A percentile compares a stretch with the other conserved stretches of the same genome.
Conservation (phyloP, 352 stramenopile species). For the Globisporangium barbulae region DNA sequence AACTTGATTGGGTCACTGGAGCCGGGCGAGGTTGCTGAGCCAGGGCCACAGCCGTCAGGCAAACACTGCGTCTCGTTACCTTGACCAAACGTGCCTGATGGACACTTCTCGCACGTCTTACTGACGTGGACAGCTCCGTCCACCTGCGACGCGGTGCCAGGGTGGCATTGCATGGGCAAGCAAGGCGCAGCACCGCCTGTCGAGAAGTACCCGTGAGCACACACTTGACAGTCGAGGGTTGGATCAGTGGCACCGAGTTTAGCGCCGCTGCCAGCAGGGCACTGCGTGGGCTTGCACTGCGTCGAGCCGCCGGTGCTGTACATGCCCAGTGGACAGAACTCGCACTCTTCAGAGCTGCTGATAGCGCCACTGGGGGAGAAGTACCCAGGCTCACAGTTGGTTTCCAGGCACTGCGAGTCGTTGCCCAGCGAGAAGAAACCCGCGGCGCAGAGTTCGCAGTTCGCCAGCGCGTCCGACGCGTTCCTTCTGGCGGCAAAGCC, state of each 20-base stretch:
- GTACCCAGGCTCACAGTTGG: constrained; percentile 26
- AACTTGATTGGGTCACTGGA: constrained; percentile 28
- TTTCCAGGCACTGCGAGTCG: constrained; percentile 29
- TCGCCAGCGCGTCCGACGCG: constrained; percentile 24
- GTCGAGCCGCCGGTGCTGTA: constrained; percentile 31
- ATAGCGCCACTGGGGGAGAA: constrained; percentile 37
- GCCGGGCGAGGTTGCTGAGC: constrained; percentile 22
- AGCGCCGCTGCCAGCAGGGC: constrained; percentile 30
- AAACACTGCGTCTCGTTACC: constrained; percentile 37
- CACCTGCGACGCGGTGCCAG: constrained; percentile 24
- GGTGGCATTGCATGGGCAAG: constrained; percentile 26
- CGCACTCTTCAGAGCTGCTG: constrained; percentile 25
- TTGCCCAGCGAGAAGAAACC: constrained; percentile 38
- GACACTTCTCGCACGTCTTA: constrained; percentile 28
- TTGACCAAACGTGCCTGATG: constrained; percentile 24
- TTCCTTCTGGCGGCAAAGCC: constrained; percentile 30
- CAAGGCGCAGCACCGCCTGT: constrained; percentile 30
- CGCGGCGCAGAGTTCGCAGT: constrained; percentile 32
- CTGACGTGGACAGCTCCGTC: constrained; percentile 16
- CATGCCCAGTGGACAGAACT: constrained; percentile 31
- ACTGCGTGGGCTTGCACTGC: constrained; percentile 36
- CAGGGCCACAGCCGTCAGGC: constrained; percentile 27
- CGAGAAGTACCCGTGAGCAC: constrained; percentile 30
- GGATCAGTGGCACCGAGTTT: constrained; percentile 25
- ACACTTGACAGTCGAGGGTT: constrained; percentile 26